Base-by-base conservation (phyloP, 2,329 filamentous ascomycete genomes). In the Shiraia sp. region DNA sequence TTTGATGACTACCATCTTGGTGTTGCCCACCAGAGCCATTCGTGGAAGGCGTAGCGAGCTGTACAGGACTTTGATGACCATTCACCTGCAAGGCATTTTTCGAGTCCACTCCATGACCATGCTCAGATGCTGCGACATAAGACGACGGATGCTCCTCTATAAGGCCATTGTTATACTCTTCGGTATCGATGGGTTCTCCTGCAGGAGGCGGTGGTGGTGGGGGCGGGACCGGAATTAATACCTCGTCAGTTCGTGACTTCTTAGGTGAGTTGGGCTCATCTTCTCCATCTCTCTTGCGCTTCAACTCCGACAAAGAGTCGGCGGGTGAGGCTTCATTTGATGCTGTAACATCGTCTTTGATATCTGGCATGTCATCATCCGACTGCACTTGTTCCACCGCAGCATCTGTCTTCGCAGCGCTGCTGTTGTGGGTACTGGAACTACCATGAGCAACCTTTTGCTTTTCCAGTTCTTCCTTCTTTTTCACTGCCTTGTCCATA, bases 401-500 rank as follows among this genome's bases (percentile, higher is more conserved):
- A 3, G 33, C 22, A 6, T 48, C 45, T n/a, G 32, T 37, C 28
- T 38, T 36, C 1, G 58, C 56, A 3, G 57, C 61, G n/a, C 46
- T 45, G 2, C 58, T 59, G 6, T 54, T 55, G 17, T 47, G 48
- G 6, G 41, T 36, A 12, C 42, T 44, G 5, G 38, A 36, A 14
- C 51, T 46, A 49, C 62, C 48, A 1, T 51, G 57, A 6, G 51
- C 45, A 8, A 45, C 45, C 61, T 82, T 87, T 47, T 79, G 80
- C 66, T 83, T 82, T 52, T 91, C 84, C 10, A 59, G 49, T 83
- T 79, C 47, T 79, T 56, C 83, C 47, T 75, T 76, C 57, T 86
- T 89, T 71, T 79, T 76, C 2, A 92, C 84, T 0, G 90, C 91
- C 62, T 90, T 91, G 46, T 95, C 88, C 61, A 96, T 86, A 68